A percentile compares a stretch with the other conserved stretches of the same genome.
Conservation (phyloP, 192 early-diverging fungal genomes). For the Backusella tarrabulga region DNA sequence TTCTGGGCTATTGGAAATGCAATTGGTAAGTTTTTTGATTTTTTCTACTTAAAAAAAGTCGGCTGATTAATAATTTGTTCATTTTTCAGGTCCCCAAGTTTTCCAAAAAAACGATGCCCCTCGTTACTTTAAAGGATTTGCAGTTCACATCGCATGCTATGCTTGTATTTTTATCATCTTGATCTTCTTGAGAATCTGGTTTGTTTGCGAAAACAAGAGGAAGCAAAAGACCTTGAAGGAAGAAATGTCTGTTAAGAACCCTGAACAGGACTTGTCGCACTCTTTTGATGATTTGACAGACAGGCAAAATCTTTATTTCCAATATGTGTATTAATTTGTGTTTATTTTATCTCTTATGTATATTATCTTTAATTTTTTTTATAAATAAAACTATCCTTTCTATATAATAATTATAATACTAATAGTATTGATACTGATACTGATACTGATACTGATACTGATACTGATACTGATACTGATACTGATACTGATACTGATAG, state of each 20-base stretch:
- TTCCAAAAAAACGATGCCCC: slow-evolving; percentile 12
- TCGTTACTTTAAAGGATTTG: slow-evolving; percentile 20
- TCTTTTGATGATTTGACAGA: slow-evolving; percentile 27
- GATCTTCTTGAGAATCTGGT: background rate
- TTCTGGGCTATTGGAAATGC: slow-evolving; percentile 24
- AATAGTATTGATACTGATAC: background rate
- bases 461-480: background rate
- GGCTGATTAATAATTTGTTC: background rate
- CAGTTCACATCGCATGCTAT: slow-evolving; percentile 19
- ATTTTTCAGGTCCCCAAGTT: background rate
- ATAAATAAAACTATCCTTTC: background rate
- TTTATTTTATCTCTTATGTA: background rate
- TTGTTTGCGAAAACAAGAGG: background rate
- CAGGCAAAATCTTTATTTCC: slow-evolving; percentile 20
- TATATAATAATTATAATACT: background rate
- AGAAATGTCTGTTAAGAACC: background rate
- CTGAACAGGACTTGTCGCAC: slow-evolving; percentile 7
- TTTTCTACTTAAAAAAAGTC: background rate
- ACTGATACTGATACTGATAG: background rate
- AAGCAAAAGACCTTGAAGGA: background rate
- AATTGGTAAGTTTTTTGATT: slow-evolving; percentile 10
- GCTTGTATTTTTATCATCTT: background rate
- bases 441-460: background rate
- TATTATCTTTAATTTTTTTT: background rate
- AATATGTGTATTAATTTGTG: slow-evolving; percentile 17